Percentiles rank a stretch among this genome's conserved stretches.
Conservation (phyloP, 1,284 basidiomycete species). For the Cystobasidium sp. region DNA sequence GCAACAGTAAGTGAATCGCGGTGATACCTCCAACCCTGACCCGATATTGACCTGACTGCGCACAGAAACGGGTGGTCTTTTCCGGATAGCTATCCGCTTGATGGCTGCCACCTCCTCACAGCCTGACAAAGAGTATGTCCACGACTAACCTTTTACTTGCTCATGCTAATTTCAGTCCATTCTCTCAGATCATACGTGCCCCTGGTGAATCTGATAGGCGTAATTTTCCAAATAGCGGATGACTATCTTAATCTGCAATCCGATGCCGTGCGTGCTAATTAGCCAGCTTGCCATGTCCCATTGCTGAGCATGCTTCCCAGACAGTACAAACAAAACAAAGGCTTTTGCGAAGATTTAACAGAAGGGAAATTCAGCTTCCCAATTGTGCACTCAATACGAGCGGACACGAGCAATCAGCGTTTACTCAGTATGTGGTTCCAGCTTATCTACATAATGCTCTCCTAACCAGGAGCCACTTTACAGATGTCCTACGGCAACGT, state of each 20-base stretch:
- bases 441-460: background rate
- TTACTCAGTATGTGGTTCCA: slow-evolving; percentile 71
- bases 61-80: slow-evolving; percentile 90
- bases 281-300: background rate
- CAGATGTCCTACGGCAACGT: slow-evolving; percentile 86
- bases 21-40: background rate
- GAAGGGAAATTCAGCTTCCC: slow-evolving; percentile 98
- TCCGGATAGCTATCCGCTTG: slow-evolving; percentile 89
- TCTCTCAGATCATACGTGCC: slow-evolving; percentile 80
- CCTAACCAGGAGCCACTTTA: background rate
- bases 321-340: slow-evolving; percentile 88
- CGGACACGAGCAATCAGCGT: slow-evolving; percentile 72
- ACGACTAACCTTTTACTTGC: slow-evolving; percentile 52
- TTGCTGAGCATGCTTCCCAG: background rate
- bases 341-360: slow-evolving; percentile 90
- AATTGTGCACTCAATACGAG: slow-evolving; percentile 82
- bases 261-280: slow-evolving; percentile 65
- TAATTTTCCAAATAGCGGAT: slow-evolving; percentile 95
- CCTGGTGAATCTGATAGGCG: slow-evolving; percentile 89
- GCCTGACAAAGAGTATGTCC: slow-evolving; percentile 61
- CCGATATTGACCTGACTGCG: background rate
- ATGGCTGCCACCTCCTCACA: slow-evolving; percentile 84
- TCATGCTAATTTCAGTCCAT: background rate
- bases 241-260: slow-evolving; percentile 96
- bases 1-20: slow-evolving; percentile 73